Base-by-base conservation (phyloP, 495 filamentous ascomycete genomes). In the Hyaloscypha bicolor region DNA sequence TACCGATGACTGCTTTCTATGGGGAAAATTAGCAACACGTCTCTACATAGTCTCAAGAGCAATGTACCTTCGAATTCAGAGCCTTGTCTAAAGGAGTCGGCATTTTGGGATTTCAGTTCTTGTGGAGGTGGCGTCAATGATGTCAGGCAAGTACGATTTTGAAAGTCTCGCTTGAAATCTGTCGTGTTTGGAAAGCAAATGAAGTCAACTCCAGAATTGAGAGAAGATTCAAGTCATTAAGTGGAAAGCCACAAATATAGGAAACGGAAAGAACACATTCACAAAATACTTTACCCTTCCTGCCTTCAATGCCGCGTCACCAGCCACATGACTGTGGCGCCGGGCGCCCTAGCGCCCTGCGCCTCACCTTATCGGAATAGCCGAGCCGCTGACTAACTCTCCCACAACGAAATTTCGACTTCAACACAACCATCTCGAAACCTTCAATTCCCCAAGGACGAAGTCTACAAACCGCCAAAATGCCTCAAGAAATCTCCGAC, bases 401-500 rank as follows among this genome's bases (percentile, higher is more conserved):
- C 68, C 62, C 71, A 71, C 71, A 71, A 66, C 33, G 30, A 64
- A 60, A 69, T 64, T 68, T 73, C 63, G 25, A 63, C 51, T 53
- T 65, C 30, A 42, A 37, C 32, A 58, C 62, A 63, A 66, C 65
- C 69, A 48, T 37, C 55, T 64, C 16, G 33, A 33, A 31, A 69
- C 25, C 6, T 32, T 53, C 35, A 62, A 64, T 48, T 65, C 55
- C 51, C 56, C 61, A 33, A 25, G 69, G 66, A 68, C 62, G 55
- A 64, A 70, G 55, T 70, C 68, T 68, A 68, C 66, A 72, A 77
- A 76, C 73, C 75, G 80, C 71, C 81, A 88, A 85, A 78, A 99
- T 99, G 95, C 95, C 95, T 90, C 87, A 88, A 76, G 94, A 98
- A 93, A 89, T 98, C 81, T 91, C 90, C 77, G 96, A 98, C 77